phyloP scores from a whole-genome alignment of 2,329 filamentous ascomycete genomes.

The Pestalotiopsis sp. region DNA sequence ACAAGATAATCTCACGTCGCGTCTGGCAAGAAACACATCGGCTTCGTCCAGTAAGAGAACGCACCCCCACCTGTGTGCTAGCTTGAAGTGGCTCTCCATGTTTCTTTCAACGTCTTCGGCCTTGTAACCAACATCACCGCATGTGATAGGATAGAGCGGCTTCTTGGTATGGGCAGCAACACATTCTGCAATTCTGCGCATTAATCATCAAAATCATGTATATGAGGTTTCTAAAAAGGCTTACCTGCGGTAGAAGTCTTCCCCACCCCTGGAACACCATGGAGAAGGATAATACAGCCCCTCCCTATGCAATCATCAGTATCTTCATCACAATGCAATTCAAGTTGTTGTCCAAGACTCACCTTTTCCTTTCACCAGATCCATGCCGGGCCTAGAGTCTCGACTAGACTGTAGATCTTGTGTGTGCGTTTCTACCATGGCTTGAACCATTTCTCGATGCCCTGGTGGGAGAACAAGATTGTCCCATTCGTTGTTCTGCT shows the following conservation, averaged over 20 bases:
- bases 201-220: neutral
- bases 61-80: conserved; percentile 22
- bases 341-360: neutral
- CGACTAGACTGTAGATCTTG: neutral
- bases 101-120: neutral
- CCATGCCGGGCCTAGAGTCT: neutral
- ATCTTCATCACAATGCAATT: neutral
- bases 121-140: conserved; percentile 11
- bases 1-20: conserved; percentile 20
- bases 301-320: neutral
- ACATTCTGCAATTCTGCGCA: conserved; percentile 34
- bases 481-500: neutral
- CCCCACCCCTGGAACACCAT: neutral
- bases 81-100: neutral
- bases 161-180: conserved; percentile 34
- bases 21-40: conserved; percentile 36
- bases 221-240: neutral
- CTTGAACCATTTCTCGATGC: neutral
- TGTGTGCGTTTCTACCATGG: neutral
- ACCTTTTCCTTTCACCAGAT: neutral
- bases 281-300: neutral
- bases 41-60: conserved; percentile 35
- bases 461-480: neutral
- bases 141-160: conserved; percentile 14
- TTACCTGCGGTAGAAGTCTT: neutral